These are phyloP conservation scores for Candida lessepsii DNA, from an alignment of 805 yeast species.

Conservation along the genomic window DNA sequence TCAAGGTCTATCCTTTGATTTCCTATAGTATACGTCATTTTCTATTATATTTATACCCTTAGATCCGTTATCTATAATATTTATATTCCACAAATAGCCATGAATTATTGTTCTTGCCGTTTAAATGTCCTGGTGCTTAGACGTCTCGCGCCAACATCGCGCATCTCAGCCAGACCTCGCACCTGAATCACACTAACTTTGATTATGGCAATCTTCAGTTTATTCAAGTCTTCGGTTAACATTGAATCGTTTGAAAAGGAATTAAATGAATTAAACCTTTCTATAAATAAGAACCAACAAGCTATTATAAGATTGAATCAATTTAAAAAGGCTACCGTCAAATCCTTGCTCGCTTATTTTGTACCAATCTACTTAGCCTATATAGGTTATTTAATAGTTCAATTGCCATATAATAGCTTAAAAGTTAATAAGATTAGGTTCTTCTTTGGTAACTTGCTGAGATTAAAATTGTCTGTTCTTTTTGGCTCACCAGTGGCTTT, in stretches of 20 bases:
- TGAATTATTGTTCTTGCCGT: too few species aligned
- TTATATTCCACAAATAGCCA: too few species aligned
- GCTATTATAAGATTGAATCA: constrained; percentile 24
- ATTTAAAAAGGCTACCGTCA: constrained; percentile 13
- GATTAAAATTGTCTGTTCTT: constrained; percentile 17
- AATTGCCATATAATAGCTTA: constrained; percentile 9
- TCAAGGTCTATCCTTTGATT: constrained; percentile 29
- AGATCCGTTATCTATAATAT: too few species aligned
- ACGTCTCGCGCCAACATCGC: too few species aligned
- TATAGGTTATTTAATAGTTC: constrained; percentile 20
- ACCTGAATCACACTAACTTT: too few species aligned
- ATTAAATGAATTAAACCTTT: constrained; percentile 26
- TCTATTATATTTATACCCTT: too few species aligned
- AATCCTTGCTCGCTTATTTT: constrained; percentile 18
- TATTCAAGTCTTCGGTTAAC: constrained; percentile 28
- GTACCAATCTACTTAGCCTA: constrained; percentile 22
- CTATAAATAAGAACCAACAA: constrained; percentile 25
- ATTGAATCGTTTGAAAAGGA: constrained; percentile 35
- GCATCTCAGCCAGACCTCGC: too few species aligned
- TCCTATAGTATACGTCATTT: constrained; percentile 42
- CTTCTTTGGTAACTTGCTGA: constrained; percentile 27
- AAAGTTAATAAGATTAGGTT: constrained; percentile 21
- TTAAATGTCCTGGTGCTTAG: too few species aligned
- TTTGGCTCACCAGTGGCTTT: constrained; percentile 24
- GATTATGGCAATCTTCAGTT: constrained; percentile 17